These are phyloP conservation scores for Xylaria sp. DNA, from an alignment of 2,329 filamentous ascomycete genomes.

Conservation along the genomic window DNA sequence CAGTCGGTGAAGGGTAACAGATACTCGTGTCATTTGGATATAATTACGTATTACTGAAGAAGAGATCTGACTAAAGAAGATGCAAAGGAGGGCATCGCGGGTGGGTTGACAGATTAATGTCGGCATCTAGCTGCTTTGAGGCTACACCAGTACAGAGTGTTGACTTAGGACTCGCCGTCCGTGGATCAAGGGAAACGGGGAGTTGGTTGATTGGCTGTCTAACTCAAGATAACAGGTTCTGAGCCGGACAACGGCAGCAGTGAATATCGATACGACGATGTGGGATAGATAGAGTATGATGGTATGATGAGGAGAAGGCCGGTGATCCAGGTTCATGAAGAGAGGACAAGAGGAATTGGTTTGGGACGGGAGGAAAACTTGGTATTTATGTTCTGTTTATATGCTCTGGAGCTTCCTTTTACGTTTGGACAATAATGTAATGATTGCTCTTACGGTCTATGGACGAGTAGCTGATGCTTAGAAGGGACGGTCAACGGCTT, in stretches of 20 bases:
- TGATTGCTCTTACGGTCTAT: not conserved
- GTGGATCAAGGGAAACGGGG: too few species aligned
- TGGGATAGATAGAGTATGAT: not conserved
- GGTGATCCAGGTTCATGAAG: not conserved
- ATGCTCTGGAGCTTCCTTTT: not conserved
- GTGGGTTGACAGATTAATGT: not conserved
- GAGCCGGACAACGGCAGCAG: not conserved
- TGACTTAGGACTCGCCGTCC: too few species aligned
- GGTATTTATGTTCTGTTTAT: slow-evolving; percentile 2
- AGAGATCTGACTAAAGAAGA: not conserved
- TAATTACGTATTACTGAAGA: not conserved
- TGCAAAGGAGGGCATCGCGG: not conserved
- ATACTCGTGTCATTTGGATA: not conserved
- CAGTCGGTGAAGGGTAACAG: not conserved
- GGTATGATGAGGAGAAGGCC: not conserved
- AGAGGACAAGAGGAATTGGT: slow-evolving; percentile 6
- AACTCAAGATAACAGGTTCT: not conserved
- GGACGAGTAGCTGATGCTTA: not conserved
- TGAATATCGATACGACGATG: slow-evolving; percentile 4
- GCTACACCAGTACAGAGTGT: not conserved
- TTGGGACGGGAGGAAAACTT: not conserved
- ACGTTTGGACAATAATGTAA: not conserved
- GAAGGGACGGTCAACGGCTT: not conserved
- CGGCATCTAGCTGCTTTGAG: not conserved
- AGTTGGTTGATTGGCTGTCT: not conserved